These are phyloP conservation scores for Candida pseudoglaebosa DNA, from an alignment of 805 yeast species.

Conservation along the genomic window DNA sequence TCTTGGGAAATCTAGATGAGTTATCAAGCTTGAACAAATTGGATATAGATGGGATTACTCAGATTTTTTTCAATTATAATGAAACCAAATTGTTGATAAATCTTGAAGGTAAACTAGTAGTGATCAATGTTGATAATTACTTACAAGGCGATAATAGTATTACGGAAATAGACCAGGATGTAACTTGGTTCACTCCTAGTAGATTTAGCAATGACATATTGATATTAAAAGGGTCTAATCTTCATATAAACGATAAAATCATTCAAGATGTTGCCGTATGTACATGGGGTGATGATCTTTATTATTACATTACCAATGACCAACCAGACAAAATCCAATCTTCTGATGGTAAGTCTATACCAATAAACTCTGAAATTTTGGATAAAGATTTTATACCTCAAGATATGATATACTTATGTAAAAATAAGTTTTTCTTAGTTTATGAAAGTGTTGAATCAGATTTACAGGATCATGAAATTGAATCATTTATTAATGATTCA, in stretches of 20 bases:
- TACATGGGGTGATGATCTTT: slow-evolving; percentile 1
- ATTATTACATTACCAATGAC: neutral
- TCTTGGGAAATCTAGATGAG: slow-evolving; percentile 21
- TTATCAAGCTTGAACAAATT: slow-evolving; percentile 11
- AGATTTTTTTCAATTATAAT: slow-evolving; percentile 25
- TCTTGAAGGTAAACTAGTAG: neutral
- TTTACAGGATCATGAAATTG: slow-evolving; percentile 26
- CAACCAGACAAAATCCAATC: neutral
- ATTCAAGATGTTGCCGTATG: slow-evolving; percentile 7
- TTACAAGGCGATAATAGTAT: slow-evolving; percentile 2
- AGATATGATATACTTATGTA: slow-evolving; percentile 3
- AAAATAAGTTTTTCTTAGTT: slow-evolving; percentile 11
- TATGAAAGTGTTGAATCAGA: slow-evolving; percentile 15
- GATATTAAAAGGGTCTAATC: neutral
- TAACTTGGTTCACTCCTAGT: neutral
- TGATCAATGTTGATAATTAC: neutral
- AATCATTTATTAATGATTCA: slow-evolving; percentile 18
- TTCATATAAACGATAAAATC: neutral
- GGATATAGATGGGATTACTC: slow-evolving; percentile 10
- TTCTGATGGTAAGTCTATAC: neutral
- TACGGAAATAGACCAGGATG: slow-evolving; percentile 1
- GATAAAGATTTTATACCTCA: slow-evolving; percentile 3
- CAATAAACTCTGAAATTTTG: neutral
- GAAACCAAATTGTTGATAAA: slow-evolving; percentile 24
- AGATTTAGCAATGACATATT: neutral